These are phyloP conservation scores for Paraphaeosphaeria minitans DNA, from an alignment of 2,329 filamentous ascomycete genomes.

Conservation along the genomic window DNA sequence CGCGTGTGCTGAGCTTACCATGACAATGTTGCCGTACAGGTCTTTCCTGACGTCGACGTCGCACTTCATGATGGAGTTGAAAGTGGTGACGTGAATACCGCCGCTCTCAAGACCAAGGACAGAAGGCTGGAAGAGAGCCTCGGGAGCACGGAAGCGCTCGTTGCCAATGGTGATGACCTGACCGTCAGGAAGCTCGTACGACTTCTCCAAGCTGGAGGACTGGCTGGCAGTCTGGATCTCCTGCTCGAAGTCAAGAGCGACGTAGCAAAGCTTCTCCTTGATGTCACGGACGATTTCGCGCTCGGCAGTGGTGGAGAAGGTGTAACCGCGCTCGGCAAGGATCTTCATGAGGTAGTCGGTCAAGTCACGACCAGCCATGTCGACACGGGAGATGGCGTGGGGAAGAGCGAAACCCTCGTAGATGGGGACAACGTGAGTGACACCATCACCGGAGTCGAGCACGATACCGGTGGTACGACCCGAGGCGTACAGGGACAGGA, in stretches of 20 bases:
- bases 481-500: constrained; percentile 98
- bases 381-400: constrained; percentile 99
- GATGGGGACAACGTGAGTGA: constrained; percentile 99
- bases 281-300: constrained; percentile 99
- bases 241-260: constrained; percentile 99
- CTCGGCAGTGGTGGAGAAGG: constrained; percentile 99
- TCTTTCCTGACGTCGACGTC: constrained; percentile 99
- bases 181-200: constrained; percentile 98
- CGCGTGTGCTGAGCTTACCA: constrained; percentile 71
- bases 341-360: constrained; percentile 99
- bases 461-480: constrained; percentile 99
- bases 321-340: constrained; percentile 97
- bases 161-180: constrained; percentile 99
- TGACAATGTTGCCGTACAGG: constrained; percentile 99
- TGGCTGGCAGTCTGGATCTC: constrained; percentile 99
- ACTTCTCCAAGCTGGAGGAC: constrained; percentile 99
- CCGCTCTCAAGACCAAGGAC: constrained; percentile 98
- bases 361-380: constrained; percentile 99
- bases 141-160: constrained; percentile 99
- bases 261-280: constrained; percentile 99
- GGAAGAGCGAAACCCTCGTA: constrained; percentile 99
- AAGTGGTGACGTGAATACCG: constrained; percentile 99
- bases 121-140: constrained; percentile 99
- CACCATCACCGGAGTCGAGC: constrained; percentile 99
- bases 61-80: constrained; percentile 99